These are phyloP conservation scores for Trichosporon faecale DNA, from an alignment of 1,284 basidiomycete genomes.

Conservation along the genomic window DNA sequence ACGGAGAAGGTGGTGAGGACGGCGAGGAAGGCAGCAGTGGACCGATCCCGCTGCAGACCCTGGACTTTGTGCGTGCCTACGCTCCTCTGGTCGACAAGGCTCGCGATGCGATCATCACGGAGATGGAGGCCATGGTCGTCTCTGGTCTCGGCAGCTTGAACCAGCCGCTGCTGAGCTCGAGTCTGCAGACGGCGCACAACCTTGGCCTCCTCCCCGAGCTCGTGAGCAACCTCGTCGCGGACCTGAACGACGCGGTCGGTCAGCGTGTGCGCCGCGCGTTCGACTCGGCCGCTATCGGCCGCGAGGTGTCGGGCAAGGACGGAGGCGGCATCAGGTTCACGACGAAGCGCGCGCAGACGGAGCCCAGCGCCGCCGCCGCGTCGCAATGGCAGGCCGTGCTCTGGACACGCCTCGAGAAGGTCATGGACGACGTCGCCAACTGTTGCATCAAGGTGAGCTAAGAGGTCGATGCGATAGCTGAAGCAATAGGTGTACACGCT, in stretches of 20 bases:
- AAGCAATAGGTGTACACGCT: conserved; percentile 75
- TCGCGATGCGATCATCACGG: conserved; percentile 64
- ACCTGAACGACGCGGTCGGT: conserved; percentile 80
- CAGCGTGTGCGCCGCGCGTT: conserved; percentile 76
- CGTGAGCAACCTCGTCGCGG: conserved; percentile 72
- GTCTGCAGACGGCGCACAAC: conserved; percentile 92
- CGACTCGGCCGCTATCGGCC: conserved; percentile 78
- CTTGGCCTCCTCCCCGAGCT: conserved; percentile 77
- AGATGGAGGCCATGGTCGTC: conserved; percentile 85
- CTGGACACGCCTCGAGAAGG: conserved; percentile 75
- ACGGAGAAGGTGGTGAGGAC: conserved; percentile 2
- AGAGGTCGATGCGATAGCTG: neutral
- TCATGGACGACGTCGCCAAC: conserved; percentile 83
- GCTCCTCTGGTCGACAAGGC: conserved; percentile 69
- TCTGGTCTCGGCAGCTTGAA: conserved; percentile 71
- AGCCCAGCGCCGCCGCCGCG: conserved; percentile 75
- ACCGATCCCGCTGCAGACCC: conserved; percentile 58
- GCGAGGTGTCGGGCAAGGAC: conserved; percentile 70
- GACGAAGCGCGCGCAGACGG: conserved; percentile 62
- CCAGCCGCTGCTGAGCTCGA: conserved; percentile 80
- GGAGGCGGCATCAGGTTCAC: conserved; percentile 40
- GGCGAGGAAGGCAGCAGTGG: neutral
- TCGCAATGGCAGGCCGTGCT: conserved; percentile 76
- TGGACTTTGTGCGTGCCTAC: conserved; percentile 67
- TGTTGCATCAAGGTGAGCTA: conserved; percentile 77